Conservation (phyloP, 2,329 filamentous ascomycete genomes). For the Pseudogymnoascus sp. region DNA sequence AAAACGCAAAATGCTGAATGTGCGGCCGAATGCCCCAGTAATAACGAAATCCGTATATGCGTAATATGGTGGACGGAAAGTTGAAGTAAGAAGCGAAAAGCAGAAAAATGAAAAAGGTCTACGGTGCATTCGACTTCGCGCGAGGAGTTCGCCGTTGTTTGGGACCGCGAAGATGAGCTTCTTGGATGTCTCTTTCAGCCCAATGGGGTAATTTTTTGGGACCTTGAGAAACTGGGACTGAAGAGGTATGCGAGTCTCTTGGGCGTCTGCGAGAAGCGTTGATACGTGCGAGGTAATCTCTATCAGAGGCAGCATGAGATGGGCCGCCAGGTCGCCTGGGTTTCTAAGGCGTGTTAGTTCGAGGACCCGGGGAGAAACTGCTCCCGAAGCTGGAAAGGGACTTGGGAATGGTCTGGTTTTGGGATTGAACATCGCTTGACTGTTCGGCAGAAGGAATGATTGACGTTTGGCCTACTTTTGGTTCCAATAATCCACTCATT, state of each 20-base stretch:
- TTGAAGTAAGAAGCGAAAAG: background rate
- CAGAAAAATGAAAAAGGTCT: background rate
- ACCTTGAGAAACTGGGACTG: background rate
- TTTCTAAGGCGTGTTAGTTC: background rate
- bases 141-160: constrained; percentile 1
- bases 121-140: background rate
- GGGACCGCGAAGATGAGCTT: background rate
- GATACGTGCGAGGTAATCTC: background rate
- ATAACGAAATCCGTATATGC: background rate
- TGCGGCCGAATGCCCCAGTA: background rate
- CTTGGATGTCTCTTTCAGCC: constrained; percentile 1
- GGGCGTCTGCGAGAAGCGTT: background rate
- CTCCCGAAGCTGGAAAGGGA: background rate
- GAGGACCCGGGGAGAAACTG: background rate
- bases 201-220: background rate
- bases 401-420: background rate
- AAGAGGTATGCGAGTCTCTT: background rate
- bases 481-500: background rate
- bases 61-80: background rate
- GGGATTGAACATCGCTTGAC: background rate
- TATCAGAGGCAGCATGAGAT: background rate
- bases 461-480: constrained; percentile 4
- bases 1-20: background rate
- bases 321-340: background rate
- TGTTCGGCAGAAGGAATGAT: background rate